These are phyloP conservation scores for Mortierella claussenii DNA, from an alignment of 192 early-diverging fungal genomes.

Conservation along the genomic window DNA sequence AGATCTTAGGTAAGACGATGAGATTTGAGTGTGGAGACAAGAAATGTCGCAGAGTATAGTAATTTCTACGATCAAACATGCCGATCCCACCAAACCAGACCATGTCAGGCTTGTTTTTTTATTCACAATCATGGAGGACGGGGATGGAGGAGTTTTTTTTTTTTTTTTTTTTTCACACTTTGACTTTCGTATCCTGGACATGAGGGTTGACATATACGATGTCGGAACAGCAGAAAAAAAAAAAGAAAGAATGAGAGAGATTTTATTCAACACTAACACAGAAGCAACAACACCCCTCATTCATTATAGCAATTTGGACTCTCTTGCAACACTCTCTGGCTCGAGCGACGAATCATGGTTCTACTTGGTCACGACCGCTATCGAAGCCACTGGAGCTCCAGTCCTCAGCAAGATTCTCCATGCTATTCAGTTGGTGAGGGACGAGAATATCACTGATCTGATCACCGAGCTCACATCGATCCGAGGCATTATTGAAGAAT, in stretches of 20 bases:
- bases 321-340: slow-evolving; percentile 86
- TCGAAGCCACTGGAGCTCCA: slow-evolving; percentile 84
- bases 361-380: slow-evolving; percentile 90
- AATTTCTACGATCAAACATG: too few species aligned
- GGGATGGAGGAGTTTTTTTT: neutral
- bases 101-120: too few species aligned
- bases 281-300: too few species aligned
- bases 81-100: too few species aligned
- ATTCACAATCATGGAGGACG: too few species aligned
- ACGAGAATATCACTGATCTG: slow-evolving; percentile 59
- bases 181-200: too few species aligned
- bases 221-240: too few species aligned
- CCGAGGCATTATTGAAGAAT: slow-evolving; percentile 58
- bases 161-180: neutral
- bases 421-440: slow-evolving; percentile 69
- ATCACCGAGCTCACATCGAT: slow-evolving; percentile 68
- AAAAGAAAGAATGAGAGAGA: neutral
- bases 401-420: slow-evolving; percentile 74
- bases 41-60: too few species aligned
- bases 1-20: slow-evolving; percentile 68
- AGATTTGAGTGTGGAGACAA: neutral
- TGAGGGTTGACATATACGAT: too few species aligned
- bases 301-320: slow-evolving; percentile 82
- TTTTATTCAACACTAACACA: too few species aligned
- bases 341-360: slow-evolving; percentile 97